Evolutionary conservation across 2,329 filamentous ascomycete species (phyloP).

Genomic region (Bipolaris cookei): DNA sequence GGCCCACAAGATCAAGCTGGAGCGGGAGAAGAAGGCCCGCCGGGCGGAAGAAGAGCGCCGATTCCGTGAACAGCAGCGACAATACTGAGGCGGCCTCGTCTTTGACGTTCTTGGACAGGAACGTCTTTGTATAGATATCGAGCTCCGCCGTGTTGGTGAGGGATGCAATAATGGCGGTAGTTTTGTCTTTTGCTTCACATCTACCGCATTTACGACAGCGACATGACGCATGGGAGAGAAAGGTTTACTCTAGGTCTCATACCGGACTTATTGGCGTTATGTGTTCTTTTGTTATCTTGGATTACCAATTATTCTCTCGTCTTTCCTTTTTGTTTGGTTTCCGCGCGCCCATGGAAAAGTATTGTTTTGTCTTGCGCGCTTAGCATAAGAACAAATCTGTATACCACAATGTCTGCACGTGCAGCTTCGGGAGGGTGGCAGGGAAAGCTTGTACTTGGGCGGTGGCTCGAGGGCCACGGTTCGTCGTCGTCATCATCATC

Average conservation of each 20-base stretch:
- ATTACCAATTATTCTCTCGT: constrained; percentile 29
- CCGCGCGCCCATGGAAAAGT: constrained; percentile 9
- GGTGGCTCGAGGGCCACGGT: constrained; percentile 4
- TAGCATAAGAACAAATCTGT: constrained; percentile 9
- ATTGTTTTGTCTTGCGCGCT: constrained; percentile 7
- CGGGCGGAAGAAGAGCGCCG: constrained; percentile 43
- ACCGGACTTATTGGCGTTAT: constrained; percentile 39
- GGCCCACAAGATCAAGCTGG: constrained; percentile 63
- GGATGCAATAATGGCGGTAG: constrained; percentile 10
- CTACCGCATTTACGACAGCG: constrained; percentile 50
- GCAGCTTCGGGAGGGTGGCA: constrained; percentile 8
- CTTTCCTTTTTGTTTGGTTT: constrained; percentile 13
- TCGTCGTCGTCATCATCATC: constrained; percentile 2
- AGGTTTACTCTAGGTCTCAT: constrained; percentile 26
- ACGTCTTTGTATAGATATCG: constrained; percentile 22
- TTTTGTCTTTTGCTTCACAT: constrained; percentile 39
- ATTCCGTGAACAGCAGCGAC: constrained; percentile 35
- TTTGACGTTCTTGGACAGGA: constrained; percentile 9
- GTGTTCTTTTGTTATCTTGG: constrained; percentile 39
- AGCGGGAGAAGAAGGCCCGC: constrained; percentile 48
- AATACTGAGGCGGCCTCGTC: constrained; percentile 23
- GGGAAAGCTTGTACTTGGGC: constrained; percentile 3
- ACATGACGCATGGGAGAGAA: constrained; percentile 46
- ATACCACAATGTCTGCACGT: constrained; percentile 14
- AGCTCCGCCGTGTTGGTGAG: constrained; percentile 14